phyloP scores from a whole-genome alignment of 192 early-diverging fungal genomes.

The Rhizophagus sp. region DNA sequence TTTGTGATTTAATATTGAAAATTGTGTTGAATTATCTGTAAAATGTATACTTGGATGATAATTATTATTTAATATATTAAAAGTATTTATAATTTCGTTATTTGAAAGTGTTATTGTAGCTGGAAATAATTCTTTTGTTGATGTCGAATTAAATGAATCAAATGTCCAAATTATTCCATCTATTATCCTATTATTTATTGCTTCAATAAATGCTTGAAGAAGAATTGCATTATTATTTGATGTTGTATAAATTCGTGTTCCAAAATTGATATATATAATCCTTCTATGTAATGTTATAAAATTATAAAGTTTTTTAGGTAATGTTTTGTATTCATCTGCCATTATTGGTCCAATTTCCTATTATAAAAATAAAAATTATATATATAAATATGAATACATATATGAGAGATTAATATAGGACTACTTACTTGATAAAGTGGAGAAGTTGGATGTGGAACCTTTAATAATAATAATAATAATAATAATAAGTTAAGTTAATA shows the following conservation, averaged over 20 bases:
- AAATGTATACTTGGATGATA: slow-evolving; percentile 21
- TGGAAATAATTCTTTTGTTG: not conserved
- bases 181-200: slow-evolving; percentile 30
- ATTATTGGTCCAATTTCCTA: slow-evolving; percentile 41
- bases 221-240: slow-evolving; percentile 17
- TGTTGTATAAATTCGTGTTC: slow-evolving; percentile 30
- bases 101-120: not conserved
- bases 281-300: slow-evolving; percentile 32
- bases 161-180: slow-evolving; percentile 43
- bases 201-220: slow-evolving; percentile 32
- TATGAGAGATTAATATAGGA: too few species aligned
- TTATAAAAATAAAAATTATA: too few species aligned
- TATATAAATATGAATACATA: too few species aligned
- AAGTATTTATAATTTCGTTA: not conserved
- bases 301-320: not conserved
- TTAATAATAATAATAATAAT: not conserved
- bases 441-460: not conserved
- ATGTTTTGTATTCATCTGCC: slow-evolving; percentile 18
- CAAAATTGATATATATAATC: slow-evolving; percentile 35
- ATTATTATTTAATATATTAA: not conserved
- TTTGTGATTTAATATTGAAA: slow-evolving; percentile 36
- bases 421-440: not conserved
- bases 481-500: too few species aligned
- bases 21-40: slow-evolving; percentile 30
- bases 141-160: not conserved